These are phyloP conservation scores for Camellia lanceoleosa DNA, from an alignment of 148 eudicot genomes.

Conservation along the genomic window DNA sequence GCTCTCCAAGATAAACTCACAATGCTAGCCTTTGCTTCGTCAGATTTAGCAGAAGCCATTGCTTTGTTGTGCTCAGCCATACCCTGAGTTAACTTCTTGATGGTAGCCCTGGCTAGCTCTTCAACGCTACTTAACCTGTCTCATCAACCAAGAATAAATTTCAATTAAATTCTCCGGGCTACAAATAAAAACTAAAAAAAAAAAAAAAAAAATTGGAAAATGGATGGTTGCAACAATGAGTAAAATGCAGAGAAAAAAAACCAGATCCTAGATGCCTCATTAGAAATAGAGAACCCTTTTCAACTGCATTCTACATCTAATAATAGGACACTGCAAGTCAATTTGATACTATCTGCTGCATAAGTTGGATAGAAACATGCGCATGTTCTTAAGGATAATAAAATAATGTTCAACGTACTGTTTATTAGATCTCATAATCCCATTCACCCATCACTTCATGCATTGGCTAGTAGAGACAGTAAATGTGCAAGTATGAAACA, in stretches of 20 bases:
- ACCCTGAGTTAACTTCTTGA: constrained; percentile 81
- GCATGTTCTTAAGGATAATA: not conserved
- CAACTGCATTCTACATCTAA: constrained; percentile 4
- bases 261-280: not conserved
- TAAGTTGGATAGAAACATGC: not conserved
- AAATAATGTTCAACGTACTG: not conserved
- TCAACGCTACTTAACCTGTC: constrained; percentile 76
- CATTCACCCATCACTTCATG: not conserved
- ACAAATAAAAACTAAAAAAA: not conserved
- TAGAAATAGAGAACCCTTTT: not conserved
- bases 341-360: not conserved
- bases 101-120: constrained; percentile 73
- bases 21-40: constrained; percentile 70
- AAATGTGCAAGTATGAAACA: not conserved
- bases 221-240: not conserved
- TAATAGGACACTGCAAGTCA: not conserved
- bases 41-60: constrained; percentile 73
- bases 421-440: constrained; percentile 6
- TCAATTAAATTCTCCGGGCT: not conserved
- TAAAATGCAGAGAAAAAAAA: not conserved
- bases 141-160: constrained; percentile 11
- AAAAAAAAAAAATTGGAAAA: not conserved
- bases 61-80: constrained; percentile 77
- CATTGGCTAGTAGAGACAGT: constrained; percentile 5
- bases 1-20: constrained; percentile 40